Conservation (phyloP, 2,329 filamentous ascomycete species). For the Trichothecium sympodiale region DNA sequence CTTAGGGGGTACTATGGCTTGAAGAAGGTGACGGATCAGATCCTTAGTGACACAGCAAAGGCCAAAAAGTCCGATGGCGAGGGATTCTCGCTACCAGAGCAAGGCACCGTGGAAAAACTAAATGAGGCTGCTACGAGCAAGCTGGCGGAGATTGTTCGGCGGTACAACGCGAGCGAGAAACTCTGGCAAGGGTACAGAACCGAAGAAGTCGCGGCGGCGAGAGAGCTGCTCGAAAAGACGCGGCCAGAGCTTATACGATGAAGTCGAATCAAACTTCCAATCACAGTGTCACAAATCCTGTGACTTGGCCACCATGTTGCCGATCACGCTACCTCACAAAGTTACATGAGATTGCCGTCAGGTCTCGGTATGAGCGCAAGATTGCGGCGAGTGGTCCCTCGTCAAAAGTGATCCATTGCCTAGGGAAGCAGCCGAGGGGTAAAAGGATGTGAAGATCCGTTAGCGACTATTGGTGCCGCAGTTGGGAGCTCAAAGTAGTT, state of each 20-base stretch:
- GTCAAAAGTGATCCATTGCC: too few relatives aligned
- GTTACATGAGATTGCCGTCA: too few relatives aligned
- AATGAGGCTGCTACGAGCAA: constrained; percentile 64
- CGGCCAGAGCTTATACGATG: constrained; percentile 19
- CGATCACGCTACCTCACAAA: too few relatives aligned
- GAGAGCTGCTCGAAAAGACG: constrained; percentile 51
- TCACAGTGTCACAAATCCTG: too few relatives aligned
- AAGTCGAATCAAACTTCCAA: too few relatives aligned
- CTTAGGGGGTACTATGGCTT: constrained; percentile 87
- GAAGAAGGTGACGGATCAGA: constrained; percentile 49
- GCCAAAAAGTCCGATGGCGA: constrained; percentile 33
- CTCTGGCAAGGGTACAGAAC: constrained; percentile 64
- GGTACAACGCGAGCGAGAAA: constrained; percentile 45
- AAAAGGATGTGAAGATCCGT: too few relatives aligned
- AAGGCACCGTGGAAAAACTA: constrained; percentile 52
- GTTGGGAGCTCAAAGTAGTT: too few relatives aligned
- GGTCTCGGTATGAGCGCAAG: too few relatives aligned
- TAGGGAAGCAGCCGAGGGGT: too few relatives aligned
- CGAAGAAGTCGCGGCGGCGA: constrained; percentile 60
- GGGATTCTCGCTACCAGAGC: constrained; percentile 41
- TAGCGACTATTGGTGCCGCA: too few relatives aligned
- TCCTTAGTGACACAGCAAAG: constrained; percentile 33
- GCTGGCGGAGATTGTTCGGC: constrained; percentile 64
- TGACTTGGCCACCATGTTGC: too few relatives aligned
- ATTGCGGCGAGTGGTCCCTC: too few relatives aligned